A percentile compares a stretch with the other conserved stretches of the same genome.
These are phyloP conservation scores for Lasiodiplodia hormozganensis DNA, from an alignment of 2,329 filamentous ascomycete species.

Conservation along the genomic window DNA sequence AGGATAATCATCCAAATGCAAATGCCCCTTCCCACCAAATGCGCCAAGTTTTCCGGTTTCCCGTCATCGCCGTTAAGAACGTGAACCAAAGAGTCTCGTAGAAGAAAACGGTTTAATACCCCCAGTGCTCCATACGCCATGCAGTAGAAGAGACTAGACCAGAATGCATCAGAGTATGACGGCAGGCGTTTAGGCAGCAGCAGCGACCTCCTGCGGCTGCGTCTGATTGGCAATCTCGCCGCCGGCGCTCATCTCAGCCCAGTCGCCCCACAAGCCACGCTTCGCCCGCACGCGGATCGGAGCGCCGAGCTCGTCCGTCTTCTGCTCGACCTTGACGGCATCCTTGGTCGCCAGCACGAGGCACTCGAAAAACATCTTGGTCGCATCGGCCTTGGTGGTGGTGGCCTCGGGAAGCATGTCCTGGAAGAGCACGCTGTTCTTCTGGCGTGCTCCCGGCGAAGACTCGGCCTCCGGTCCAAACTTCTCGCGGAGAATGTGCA, in stretches of 20 bases:
- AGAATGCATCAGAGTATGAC: neutral
- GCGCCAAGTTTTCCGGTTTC: constrained; percentile 17
- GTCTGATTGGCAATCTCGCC: constrained; percentile 51
- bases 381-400: constrained; percentile 87
- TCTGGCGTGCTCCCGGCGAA: constrained; percentile 73
- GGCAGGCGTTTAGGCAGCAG: constrained; percentile 6
- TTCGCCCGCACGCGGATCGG: constrained; percentile 87
- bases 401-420: constrained; percentile 82
- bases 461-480: constrained; percentile 78
- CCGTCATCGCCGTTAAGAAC: constrained; percentile 2
- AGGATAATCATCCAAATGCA: neutral
- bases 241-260: constrained; percentile 76
- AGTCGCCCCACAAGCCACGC: constrained; percentile 94
- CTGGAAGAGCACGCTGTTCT: constrained; percentile 83
- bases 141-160: constrained; percentile 2
- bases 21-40: neutral
- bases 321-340: constrained; percentile 94
- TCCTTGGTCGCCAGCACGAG: constrained; percentile 97
- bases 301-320: constrained; percentile 72
- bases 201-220: constrained; percentile 18
- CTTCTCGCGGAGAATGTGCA: constrained; percentile 88
- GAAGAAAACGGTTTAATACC: neutral
- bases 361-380: constrained; percentile 99
- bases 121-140: constrained; percentile 19
- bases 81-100: neutral